Evolutionary conservation across 768 basidiomycete genomes (phyloP).

Genomic region (Hypsizygus marmoreus): DNA sequence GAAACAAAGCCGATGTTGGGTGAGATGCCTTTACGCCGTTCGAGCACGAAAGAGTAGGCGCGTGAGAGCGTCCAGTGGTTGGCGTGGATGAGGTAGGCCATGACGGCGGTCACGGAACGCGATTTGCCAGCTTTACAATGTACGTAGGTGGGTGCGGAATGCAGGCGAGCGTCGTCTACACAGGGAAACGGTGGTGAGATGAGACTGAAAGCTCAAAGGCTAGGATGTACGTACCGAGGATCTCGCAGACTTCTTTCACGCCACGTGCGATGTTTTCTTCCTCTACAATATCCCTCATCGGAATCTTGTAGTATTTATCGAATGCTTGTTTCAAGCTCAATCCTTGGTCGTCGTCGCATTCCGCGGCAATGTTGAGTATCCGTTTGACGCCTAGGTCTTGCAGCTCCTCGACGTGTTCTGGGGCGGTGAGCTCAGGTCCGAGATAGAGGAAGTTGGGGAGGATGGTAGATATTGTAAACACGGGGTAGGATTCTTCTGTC

Average conservation of each 20-base stretch:
- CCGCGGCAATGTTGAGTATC: constrained; percentile 89
- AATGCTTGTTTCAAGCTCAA: constrained; percentile 68
- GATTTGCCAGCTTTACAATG: constrained; percentile 98
- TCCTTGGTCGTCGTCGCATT: constrained; percentile 85
- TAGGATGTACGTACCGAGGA: constrained; percentile 65
- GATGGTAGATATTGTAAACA: constrained; percentile 87
- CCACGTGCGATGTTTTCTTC: constrained; percentile 85
- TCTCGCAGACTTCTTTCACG: constrained; percentile 82
- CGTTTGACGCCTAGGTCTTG: constrained; percentile 77
- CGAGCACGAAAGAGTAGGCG: constrained; percentile 90
- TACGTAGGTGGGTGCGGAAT: constrained; percentile 88
- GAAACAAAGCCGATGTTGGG: constrained; percentile 98
- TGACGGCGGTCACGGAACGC: constrained; percentile 93
- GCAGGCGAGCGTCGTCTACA: constrained; percentile 87
- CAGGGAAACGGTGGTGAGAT: neutral
- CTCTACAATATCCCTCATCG: constrained; percentile 95
- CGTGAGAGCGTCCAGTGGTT: constrained; percentile 95
- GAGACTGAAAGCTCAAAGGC: neutral
- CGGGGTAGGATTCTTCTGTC: constrained; percentile 59
- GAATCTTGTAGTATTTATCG: constrained; percentile 83
- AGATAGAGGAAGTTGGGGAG: constrained; percentile 89
- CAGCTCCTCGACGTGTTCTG: constrained; percentile 77
- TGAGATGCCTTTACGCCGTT: constrained; percentile 90
- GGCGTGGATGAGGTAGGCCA: constrained; percentile 96
- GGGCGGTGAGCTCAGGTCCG: constrained; percentile 80